Base-by-base conservation (phyloP, 306 rosid species). In the Dryas alaskensis region DNA sequence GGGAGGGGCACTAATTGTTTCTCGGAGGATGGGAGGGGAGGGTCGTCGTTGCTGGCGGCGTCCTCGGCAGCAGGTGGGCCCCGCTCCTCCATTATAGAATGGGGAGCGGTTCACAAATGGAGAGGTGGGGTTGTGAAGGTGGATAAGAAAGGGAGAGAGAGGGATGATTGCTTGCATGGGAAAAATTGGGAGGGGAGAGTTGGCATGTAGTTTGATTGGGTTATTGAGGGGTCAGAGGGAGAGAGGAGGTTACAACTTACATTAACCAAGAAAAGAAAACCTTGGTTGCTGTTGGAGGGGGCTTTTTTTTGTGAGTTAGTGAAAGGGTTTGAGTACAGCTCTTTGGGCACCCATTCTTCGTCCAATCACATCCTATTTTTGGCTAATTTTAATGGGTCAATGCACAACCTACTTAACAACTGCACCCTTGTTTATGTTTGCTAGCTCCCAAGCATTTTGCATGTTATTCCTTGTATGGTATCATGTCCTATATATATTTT, bases 41-140 rank as follows among this genome's bases (percentile, higher is more conserved):
- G 45, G 37, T 61, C 75, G 6, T 49, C 75, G 0, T 53, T 48
- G 37, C 0, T 17, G 44, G 3, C 58, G 0, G 11, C 67, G 7
- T 47, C 74, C 7, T 3, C 40, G 27, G 45, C 1, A 8, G 54
- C 25, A 14, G 72, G 68, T 52, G 65, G 72, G 54, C 55, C 77
- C 73, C 47, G 89, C 81, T 84, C 83, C 84, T 85, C 92, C 95
- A 81, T 89, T 1, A 70, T 52, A 63, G 22, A 69, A 81, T 44
- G 64, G 79, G 58, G 50, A 64, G 81, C 70, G 76, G 70, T 43
- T 74, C 27, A 55, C 65, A 70, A 79, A 64, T 9, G 57, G 62
- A 66, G 55, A 71, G 55, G 75, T 17, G 39, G 59, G 44, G 12
- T 57, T 78, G 59, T 7, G 66, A 16, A 19, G 22, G 76, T 40